Evolutionary conservation across 164 flowering plant species (phyloP).

Genomic region (Aristolochia californica): DNA sequence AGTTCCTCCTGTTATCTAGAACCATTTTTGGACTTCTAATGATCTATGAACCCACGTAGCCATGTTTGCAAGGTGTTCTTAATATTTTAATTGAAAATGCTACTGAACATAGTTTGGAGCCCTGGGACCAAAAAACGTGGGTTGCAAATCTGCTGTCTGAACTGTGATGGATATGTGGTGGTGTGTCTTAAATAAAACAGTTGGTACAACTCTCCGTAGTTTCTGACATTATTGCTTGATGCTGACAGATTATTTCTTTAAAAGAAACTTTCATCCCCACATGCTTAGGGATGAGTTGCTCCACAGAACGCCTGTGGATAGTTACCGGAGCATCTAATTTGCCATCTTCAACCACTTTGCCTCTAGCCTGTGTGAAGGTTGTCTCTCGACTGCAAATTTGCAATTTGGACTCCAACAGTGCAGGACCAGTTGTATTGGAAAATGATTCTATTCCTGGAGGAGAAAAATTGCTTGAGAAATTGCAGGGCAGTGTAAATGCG

Average conservation of each 20-base stretch:
- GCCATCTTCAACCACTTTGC: constrained; percentile 18
- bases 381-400: constrained; percentile 27
- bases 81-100: no score
- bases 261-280: constrained; percentile 59
- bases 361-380: constrained; percentile 53
- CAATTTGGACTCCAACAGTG: constrained; percentile 12
- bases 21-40: no score
- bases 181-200: no score
- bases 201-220: no score
- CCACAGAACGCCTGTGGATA: constrained; percentile 57
- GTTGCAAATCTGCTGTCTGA: no score
- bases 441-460: constrained; percentile 62
- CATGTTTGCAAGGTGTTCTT: no score
- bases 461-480: constrained; percentile 41
- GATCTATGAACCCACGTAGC: no score
- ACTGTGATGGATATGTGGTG: no score
- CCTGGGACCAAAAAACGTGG: no score
- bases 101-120: no score
- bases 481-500: constrained; percentile 58
- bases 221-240: neutral
- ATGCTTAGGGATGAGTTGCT: constrained; percentile 33
- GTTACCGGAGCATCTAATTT: constrained; percentile 71
- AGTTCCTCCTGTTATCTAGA: no score
- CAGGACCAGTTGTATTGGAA: constrained; percentile 29
- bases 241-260: constrained; percentile 45